These are phyloP conservation scores for Apiospora kogelbergensis DNA, from an alignment of 2,329 filamentous ascomycete species.

Conservation along the genomic window DNA sequence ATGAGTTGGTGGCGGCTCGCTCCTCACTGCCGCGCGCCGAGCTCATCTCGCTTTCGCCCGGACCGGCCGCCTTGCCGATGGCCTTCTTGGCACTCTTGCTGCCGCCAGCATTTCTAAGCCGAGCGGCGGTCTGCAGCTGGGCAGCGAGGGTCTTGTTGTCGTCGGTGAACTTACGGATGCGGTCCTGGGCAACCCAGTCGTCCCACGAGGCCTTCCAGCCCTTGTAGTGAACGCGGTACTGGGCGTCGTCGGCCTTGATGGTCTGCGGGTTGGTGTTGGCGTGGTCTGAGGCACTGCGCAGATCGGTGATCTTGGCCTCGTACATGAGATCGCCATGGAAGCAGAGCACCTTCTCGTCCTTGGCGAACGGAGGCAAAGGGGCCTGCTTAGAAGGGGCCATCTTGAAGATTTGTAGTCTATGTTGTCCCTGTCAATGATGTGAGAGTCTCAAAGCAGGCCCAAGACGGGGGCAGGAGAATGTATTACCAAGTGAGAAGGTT, in stretches of 20 bases:
- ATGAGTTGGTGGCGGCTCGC: conserved; percentile 60
- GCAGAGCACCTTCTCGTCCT: conserved; percentile 93
- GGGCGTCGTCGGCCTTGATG: conserved; percentile 64
- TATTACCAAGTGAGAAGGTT: neutral
- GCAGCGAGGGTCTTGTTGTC: conserved; percentile 90
- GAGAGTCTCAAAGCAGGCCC: neutral
- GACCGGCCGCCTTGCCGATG: conserved; percentile 41
- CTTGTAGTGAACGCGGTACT: conserved; percentile 97
- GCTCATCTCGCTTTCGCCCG: conserved; percentile 56
- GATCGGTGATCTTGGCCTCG: conserved; percentile 91
- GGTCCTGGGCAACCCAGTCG: conserved; percentile 94
- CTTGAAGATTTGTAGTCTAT: conserved; percentile 4
- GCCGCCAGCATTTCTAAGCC: conserved; percentile 26
- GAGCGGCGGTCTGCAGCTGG: conserved; percentile 62
- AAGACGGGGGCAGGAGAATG: neutral
- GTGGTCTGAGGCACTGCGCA: conserved; percentile 41
- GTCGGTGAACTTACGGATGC: conserved; percentile 89
- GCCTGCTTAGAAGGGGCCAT: conserved; percentile 44
- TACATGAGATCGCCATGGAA: conserved; percentile 98
- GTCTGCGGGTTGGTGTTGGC: conserved; percentile 60
- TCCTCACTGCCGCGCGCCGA: conserved; percentile 77
- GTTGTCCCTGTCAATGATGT: conserved; percentile 8
- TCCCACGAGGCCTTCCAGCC: conserved; percentile 99
- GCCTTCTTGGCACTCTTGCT: conserved; percentile 47
- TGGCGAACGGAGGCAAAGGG: conserved; percentile 51